Base-by-base conservation (phyloP, 805 yeast genomes). In the Lipomyces starkeyi region DNA sequence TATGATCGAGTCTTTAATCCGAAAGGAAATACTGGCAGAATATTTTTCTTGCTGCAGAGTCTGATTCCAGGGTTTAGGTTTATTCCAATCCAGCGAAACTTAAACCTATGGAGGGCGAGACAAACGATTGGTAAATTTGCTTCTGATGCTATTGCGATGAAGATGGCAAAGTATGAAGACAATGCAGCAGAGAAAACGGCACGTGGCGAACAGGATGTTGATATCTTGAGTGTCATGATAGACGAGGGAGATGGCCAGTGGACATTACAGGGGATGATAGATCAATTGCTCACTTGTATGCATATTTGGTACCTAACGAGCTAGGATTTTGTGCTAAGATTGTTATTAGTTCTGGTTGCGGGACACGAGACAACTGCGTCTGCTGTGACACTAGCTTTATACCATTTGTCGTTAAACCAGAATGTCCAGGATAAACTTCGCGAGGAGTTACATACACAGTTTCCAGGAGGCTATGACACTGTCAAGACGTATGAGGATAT, bases 311-410 rank as follows among this genome's bases (percentile, higher is more conserved):
- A 9, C 40, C 20, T 25, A 27, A 5, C 40, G 54, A 37, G 17
- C 49, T 14, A 29, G 22, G 25, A 11, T n/a, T 11, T 11, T 27
- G 29, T 25, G 52, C 17, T 54, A 54, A 63, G 63, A n/a, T 37
- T 35, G 13, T 14, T 57, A 17, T 13, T 56, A 61, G 62, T 65
- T 43, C 20, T 65, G 56, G 59, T 63, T 14, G 71, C 71, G 2
- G 72, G 72, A n/a, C 72, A 69, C 37, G 72, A 69, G 59, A 69
- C 72, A 3, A 66, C 70, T 17, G 70, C 72, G 7, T 58, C 72
- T 2, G 53, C 70, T 13, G 34, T 55, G 2, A 32, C 65, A 13
- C 25, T 61, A 9, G 62, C 72, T 5, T 54, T 66, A 14, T 35
- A 64, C 20, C 54, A 43, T 27, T 54, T 69, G 6, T 60, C 64